phyloP scores from a whole-genome alignment of 805 yeast genomes.

The Candida nemodendra region DNA sequence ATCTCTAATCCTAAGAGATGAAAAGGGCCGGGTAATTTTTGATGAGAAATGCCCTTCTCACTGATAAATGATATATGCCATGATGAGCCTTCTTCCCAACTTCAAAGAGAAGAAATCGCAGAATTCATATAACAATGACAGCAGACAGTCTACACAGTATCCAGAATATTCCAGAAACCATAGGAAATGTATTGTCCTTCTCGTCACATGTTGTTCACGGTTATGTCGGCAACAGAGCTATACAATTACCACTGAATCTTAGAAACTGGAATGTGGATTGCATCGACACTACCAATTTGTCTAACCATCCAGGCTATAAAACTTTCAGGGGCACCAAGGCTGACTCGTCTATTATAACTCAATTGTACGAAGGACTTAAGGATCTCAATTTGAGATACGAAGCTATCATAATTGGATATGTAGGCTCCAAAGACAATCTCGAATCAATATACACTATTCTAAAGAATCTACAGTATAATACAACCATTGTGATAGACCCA shows the following conservation, averaged over 20 bases:
- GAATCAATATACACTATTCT: slow-evolving; percentile 40
- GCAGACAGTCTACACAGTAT: no score
- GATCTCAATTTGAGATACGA: slow-evolving; percentile 53
- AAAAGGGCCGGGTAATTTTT: no score
- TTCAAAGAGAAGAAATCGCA: no score
- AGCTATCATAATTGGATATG: slow-evolving; percentile 76
- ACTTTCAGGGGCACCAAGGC: slow-evolving; percentile 57
- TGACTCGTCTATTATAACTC: slow-evolving; percentile 43
- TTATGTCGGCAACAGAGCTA: slow-evolving; percentile 89
- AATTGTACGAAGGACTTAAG: slow-evolving; percentile 55
- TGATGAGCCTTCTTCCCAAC: no score
- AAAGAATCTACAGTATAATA: slow-evolving; percentile 20
- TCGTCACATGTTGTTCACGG: slow-evolving; percentile 96
- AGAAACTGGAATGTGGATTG: slow-evolving; percentile 93
- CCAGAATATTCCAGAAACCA: no score
- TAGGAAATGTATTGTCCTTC: slow-evolving; percentile 46
- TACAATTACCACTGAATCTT: slow-evolving; percentile 83
- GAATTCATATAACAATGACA: no score
- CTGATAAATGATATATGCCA: no score
- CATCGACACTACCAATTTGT: slow-evolving; percentile 81
- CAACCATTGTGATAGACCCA: slow-evolving; percentile 79
- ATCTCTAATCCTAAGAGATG: no score
- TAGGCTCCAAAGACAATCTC: slow-evolving; percentile 61
- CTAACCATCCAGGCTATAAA: slow-evolving; percentile 92
- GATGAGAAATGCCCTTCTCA: no score